A percentile compares a stretch with the other conserved stretches of the same genome.
Conservation (phyloP, 257 asterid genomes). For the Solanum tarapatanum region DNA sequence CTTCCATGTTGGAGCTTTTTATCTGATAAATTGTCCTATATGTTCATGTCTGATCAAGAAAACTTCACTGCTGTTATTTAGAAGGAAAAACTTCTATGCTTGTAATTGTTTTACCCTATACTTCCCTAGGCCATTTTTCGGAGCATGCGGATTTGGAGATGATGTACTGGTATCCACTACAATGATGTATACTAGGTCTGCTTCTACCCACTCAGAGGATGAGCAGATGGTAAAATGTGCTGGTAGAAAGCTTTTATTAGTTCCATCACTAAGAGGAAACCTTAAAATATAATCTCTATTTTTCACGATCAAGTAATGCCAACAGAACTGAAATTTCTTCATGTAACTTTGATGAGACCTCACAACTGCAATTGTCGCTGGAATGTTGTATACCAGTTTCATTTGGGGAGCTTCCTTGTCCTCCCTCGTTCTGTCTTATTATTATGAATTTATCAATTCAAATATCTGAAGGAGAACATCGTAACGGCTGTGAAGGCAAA, state of each 20-base stretch:
- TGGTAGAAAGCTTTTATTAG: conserved; percentile 48
- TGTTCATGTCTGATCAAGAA: background rate
- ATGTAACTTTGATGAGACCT: background rate
- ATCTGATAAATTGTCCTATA: background rate
- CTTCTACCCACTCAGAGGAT: conserved; percentile 12
- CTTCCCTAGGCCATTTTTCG: conserved; percentile 40
- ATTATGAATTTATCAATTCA: background rate
- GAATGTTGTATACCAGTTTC: background rate
- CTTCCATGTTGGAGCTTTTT: background rate
- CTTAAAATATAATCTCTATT: background rate
- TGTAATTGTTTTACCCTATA: background rate
- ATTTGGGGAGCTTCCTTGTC: background rate
- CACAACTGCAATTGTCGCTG: background rate
- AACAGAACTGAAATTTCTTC: background rate
- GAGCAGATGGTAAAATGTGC: conserved; percentile 30
- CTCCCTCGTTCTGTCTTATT: background rate
- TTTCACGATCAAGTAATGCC: background rate
- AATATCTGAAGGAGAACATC: background rate
- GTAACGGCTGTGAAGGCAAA: background rate
- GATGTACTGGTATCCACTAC: conserved; percentile 65
- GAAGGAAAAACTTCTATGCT: background rate
- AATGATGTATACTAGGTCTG: conserved; percentile 55
- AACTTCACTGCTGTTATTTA: background rate
- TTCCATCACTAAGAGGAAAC: conserved; percentile 35
- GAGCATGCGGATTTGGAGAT: conserved; percentile 75